These are phyloP conservation scores for Aureobasidium sp. DNA, from an alignment of 2,329 filamentous ascomycete species.

Conservation along the genomic window DNA sequence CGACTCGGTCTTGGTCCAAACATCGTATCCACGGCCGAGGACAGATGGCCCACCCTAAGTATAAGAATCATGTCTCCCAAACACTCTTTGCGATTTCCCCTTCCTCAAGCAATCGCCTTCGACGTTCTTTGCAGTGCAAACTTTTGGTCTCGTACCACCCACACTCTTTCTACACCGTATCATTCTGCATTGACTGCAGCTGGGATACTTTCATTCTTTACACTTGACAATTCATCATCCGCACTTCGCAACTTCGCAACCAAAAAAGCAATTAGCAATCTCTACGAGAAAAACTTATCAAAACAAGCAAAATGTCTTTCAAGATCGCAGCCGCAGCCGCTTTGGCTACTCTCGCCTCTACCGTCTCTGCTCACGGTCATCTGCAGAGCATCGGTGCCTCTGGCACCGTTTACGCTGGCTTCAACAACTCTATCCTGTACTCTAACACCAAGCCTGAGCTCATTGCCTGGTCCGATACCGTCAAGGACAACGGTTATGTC, in stretches of 20 bases:
- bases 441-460: conserved; percentile 27
- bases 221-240: neutral
- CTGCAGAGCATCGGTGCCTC: conserved; percentile 41
- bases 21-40: neutral
- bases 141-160: conserved; percentile 13
- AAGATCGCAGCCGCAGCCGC: conserved; percentile 22
- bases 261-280: neutral
- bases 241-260: conserved; percentile 1
- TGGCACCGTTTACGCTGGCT: conserved; percentile 40
- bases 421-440: conserved; percentile 36
- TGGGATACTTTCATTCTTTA: conserved; percentile 15
- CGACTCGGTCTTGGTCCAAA: neutral
- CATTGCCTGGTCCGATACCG: conserved; percentile 50
- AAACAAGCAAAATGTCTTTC: conserved; percentile 22
- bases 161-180: conserved; percentile 14
- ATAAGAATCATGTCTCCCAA: conserved; percentile 10
- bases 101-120: conserved; percentile 10
- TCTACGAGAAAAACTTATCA: neutral
- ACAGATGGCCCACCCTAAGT: neutral
- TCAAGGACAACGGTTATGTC: conserved; percentile 34
- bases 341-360: conserved; percentile 29
- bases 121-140: conserved; percentile 14
- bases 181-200: conserved; percentile 15
- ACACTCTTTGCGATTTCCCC: neutral
- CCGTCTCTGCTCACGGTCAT: conserved; percentile 41